Conservation (phyloP, 2,329 filamentous ascomycete species). For the Fusarium heterosporum region DNA sequence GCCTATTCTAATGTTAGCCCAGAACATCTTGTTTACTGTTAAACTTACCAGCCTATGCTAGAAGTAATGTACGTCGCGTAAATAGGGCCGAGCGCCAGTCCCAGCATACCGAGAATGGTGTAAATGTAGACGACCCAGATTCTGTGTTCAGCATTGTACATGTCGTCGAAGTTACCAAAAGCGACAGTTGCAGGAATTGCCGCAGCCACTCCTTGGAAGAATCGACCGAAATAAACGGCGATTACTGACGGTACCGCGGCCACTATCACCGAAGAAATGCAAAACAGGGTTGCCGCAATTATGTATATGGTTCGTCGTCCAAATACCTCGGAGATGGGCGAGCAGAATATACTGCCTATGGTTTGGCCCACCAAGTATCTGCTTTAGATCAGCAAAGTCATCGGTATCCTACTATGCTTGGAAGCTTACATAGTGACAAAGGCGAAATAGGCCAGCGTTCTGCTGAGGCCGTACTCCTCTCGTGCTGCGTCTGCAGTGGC, state of each 20-base stretch:
- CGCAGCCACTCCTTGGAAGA: conserved; percentile 1
- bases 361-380: conserved; percentile 7
- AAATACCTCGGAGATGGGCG: conserved; percentile 9
- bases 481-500: conserved; percentile 1
- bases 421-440: conserved; percentile 6
- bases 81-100: background rate
- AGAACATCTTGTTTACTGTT: fast-evolving
- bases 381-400: background rate
- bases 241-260: conserved; percentile 3
- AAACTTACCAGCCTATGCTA: conserved; percentile 11
- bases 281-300: conserved; percentile 2
- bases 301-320: conserved; percentile 8
- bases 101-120: conserved; percentile 16
- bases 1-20: background rate
- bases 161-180: conserved; percentile 12
- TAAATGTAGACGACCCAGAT: conserved; percentile 21
- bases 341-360: conserved; percentile 6
- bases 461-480: background rate
- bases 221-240: conserved; percentile 1
- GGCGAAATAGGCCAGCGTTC: conserved; percentile 4
- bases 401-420: background rate
- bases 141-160: conserved; percentile 12
- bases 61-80: conserved; percentile 10
- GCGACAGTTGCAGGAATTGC: conserved; percentile 12
- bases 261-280: background rate